Percentiles rank a stretch among this genome's conserved stretches.
phyloP scores from a whole-genome alignment of 805 yeast genomes.

The Ogataea thermomethanolica region DNA sequence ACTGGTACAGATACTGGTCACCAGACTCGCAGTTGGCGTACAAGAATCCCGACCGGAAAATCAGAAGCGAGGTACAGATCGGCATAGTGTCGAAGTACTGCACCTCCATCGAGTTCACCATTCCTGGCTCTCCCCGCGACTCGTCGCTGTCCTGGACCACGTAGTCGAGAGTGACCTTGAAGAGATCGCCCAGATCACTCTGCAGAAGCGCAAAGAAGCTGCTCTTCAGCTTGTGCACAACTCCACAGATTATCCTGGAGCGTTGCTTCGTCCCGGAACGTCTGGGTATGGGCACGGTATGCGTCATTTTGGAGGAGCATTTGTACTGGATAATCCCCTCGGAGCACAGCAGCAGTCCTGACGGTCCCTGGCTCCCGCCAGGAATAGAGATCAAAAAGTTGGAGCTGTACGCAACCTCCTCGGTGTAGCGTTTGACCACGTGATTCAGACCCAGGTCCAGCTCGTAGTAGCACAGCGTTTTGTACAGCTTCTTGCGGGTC shows the following conservation, averaged over 20 bases:
- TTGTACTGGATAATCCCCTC: conserved; percentile 51
- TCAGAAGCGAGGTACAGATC: conserved; percentile 47
- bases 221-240: conserved; percentile 61
- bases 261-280: conserved; percentile 30
- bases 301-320: conserved; percentile 34
- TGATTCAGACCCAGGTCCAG: conserved; percentile 84
- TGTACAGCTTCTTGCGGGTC: conserved; percentile 12
- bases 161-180: conserved; percentile 56
- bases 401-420: conserved; percentile 38
- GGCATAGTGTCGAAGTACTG: conserved; percentile 79
- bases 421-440: conserved; percentile 52
- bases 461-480: conserved; percentile 64
- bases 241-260: conserved; percentile 48
- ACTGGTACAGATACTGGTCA: conserved; percentile 70
- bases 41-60: conserved; percentile 73
- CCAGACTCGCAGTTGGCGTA: conserved; percentile 63
- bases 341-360: conserved; percentile 67
- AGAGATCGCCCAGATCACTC: conserved; percentile 67
- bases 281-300: conserved; percentile 54
- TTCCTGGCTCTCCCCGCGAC: conserved; percentile 31
- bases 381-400: conserved; percentile 66
- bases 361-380: conserved; percentile 64
- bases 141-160: conserved; percentile 40
- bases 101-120: conserved; percentile 42
- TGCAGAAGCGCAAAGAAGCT: conserved; percentile 70